Evolutionary conservation across 129 eudicot genomes (phyloP).

Genomic region (Flaveria sonorensis): DNA sequence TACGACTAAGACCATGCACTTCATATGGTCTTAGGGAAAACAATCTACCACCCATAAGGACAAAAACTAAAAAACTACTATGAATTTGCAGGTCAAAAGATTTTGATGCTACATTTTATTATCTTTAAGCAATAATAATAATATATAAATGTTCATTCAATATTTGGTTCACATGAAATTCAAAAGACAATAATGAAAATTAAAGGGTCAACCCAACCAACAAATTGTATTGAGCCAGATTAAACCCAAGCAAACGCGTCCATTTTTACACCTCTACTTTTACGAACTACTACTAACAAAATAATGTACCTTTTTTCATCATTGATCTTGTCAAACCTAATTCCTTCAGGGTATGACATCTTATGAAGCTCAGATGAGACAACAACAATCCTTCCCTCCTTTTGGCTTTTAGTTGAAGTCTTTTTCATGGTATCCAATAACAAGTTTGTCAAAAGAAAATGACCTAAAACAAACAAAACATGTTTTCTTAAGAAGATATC

Average conservation of each 20-base stretch:
- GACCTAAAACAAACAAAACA: constrained; percentile 49
- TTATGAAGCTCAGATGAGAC: constrained; percentile 77
- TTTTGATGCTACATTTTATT: background rate
- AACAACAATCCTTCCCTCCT: constrained; percentile 79
- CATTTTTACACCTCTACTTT: background rate
- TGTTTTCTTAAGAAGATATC: background rate
- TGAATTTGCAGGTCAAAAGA: too few species aligned
- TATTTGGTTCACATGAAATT: background rate
- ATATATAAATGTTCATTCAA: background rate
- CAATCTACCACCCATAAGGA: too few species aligned
- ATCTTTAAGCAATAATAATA: background rate
- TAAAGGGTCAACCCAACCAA: background rate
- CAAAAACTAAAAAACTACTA: too few species aligned
- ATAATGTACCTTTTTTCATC: constrained; percentile 58
- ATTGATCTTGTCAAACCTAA: constrained; percentile 76
- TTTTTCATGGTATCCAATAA: constrained; percentile 77
- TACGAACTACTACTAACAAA: background rate
- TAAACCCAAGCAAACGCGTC: background rate
- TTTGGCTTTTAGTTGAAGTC: constrained; percentile 60
- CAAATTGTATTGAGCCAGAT: background rate
- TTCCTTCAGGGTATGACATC: constrained; percentile 63
- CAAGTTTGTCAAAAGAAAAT: constrained; percentile 80
- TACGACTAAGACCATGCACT: too few species aligned
- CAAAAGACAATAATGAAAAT: background rate
- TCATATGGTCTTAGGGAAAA: too few species aligned